Percentiles rank a stretch among this genome's conserved stretches.
phyloP scores from a whole-genome alignment of 495 filamentous ascomycete genomes.

The Ramalina peruviana region DNA sequence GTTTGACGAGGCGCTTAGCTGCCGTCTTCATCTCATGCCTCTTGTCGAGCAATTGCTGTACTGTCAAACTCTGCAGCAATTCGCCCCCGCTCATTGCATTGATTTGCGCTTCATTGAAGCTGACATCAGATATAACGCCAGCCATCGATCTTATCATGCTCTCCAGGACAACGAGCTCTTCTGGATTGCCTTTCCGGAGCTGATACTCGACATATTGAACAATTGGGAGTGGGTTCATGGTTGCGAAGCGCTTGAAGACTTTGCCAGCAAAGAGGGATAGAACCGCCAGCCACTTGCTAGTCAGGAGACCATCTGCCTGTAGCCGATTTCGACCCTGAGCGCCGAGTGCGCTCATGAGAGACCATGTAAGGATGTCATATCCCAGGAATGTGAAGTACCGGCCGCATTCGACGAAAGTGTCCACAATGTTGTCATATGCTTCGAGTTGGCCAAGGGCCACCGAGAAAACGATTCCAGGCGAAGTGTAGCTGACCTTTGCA shows the following conservation, averaged over 20 bases:
- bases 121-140: slow-evolving; percentile 70
- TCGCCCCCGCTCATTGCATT: slow-evolving; percentile 78
- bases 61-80: slow-evolving; percentile 59
- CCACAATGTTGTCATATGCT: slow-evolving; percentile 80
- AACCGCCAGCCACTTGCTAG: slow-evolving; percentile 78
- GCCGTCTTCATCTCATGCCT: slow-evolving; percentile 51
- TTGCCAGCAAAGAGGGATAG: slow-evolving; percentile 75
- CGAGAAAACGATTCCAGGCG: slow-evolving; percentile 82
- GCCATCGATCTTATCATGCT: slow-evolving; percentile 84
- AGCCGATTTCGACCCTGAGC: slow-evolving; percentile 62
- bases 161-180: slow-evolving; percentile 76
- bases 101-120: slow-evolving; percentile 77
- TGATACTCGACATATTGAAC: slow-evolving; percentile 81
- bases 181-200: slow-evolving; percentile 63
- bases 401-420: slow-evolving; percentile 82
- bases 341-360: slow-evolving; percentile 64
- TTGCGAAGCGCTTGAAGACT: slow-evolving; percentile 64
- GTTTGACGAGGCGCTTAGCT: slow-evolving; percentile 62
- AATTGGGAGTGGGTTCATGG: slow-evolving; percentile 74
- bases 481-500: slow-evolving; percentile 74
- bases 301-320: slow-evolving; percentile 71
- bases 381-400: slow-evolving; percentile 84
- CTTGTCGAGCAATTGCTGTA: slow-evolving; percentile 63
- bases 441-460: slow-evolving; percentile 79
- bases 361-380: slow-evolving; percentile 87